Percentiles rank a stretch among this genome's conserved stretches.
phyloP scores from a whole-genome alignment of 1,284 basidiomycete species.

The Boletus smithii region DNA sequence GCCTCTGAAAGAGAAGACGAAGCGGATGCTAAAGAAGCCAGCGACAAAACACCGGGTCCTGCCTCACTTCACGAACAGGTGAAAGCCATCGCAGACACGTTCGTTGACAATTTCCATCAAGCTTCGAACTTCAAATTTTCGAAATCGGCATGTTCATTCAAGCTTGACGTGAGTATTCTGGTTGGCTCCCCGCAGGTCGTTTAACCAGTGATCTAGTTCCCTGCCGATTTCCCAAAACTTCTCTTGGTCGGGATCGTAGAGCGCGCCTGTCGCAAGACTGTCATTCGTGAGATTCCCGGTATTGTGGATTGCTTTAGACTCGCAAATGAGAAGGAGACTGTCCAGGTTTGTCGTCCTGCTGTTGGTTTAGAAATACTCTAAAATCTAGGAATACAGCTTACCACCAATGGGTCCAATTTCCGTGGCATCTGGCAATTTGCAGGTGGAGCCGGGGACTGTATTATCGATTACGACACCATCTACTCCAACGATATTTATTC shows the following conservation, averaged over 20 bases:
- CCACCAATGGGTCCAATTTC: constrained; percentile 91
- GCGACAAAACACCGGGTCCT: constrained; percentile 32
- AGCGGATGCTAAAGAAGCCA: constrained; percentile 34
- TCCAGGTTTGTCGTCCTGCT: constrained; percentile 45
- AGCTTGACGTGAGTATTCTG: constrained; percentile 65
- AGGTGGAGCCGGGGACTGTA: constrained; percentile 54
- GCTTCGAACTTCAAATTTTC: constrained; percentile 79
- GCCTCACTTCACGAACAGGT: constrained; percentile 42
- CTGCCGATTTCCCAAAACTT: constrained; percentile 78
- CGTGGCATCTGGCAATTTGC: constrained; percentile 88
- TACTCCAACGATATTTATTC: constrained; percentile 97
- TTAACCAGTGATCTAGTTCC: constrained; percentile 45
- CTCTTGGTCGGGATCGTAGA: constrained; percentile 91
- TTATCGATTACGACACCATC: constrained; percentile 82
- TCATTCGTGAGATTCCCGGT: constrained; percentile 85
- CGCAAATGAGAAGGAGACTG: constrained; percentile 47
- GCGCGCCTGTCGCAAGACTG: constrained; percentile 74
- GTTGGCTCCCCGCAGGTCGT: background rate
- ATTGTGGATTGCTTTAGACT: constrained; percentile 79
- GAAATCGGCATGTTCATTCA: constrained; percentile 70
- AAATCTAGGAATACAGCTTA: constrained; percentile 46
- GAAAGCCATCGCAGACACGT: constrained; percentile 48
- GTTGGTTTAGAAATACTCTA: constrained; percentile 1
- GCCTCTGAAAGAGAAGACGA: constrained; percentile 45
- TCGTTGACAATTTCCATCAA: constrained; percentile 50